A percentile compares a stretch with the other conserved stretches of the same genome.
These are phyloP conservation scores for Taphrina wiesneri DNA, from an alignment of 1,139 yeast species.

Conservation along the genomic window DNA sequence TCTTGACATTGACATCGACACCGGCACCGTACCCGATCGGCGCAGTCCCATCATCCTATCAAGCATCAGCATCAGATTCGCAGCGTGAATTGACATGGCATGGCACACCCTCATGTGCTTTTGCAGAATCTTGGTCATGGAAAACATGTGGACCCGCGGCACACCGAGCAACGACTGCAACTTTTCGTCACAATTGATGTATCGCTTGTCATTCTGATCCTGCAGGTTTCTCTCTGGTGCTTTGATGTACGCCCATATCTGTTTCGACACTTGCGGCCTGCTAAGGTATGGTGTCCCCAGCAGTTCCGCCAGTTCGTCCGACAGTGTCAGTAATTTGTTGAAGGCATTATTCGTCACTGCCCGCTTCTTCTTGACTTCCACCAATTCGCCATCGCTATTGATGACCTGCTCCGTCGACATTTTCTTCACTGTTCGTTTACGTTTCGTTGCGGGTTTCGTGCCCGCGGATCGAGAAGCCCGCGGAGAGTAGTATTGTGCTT, in stretches of 20 bases:
- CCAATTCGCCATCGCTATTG: constrained; percentile 22
- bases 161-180: constrained; percentile 59
- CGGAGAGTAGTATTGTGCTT: constrained; percentile 7
- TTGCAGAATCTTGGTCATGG: constrained; percentile 57
- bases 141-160: constrained; percentile 59
- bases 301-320: constrained; percentile 55
- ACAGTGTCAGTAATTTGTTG: constrained; percentile 48
- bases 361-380: constrained; percentile 35
- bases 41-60: constrained; percentile 19
- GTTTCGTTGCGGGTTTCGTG: constrained; percentile 33
- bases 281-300: constrained; percentile 50
- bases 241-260: constrained; percentile 73
- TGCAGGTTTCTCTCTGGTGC: constrained; percentile 56
- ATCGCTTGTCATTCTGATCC: constrained; percentile 66
- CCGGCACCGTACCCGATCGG: constrained; percentile 19
- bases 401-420: constrained; percentile 31
- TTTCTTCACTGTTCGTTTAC: constrained; percentile 48
- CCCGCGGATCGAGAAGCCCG: constrained; percentile 35
- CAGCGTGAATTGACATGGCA: neutral
- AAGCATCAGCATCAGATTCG: neutral
- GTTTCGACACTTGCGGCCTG: constrained; percentile 71
- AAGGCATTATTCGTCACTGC: constrained; percentile 41
- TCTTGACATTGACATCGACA: neutral
- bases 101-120: constrained; percentile 9
- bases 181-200: constrained; percentile 66